A percentile compares a stretch with the other conserved stretches of the same genome.
phyloP scores from a whole-genome alignment of 345 rosid genomes.

The Boechera stricta region DNA sequence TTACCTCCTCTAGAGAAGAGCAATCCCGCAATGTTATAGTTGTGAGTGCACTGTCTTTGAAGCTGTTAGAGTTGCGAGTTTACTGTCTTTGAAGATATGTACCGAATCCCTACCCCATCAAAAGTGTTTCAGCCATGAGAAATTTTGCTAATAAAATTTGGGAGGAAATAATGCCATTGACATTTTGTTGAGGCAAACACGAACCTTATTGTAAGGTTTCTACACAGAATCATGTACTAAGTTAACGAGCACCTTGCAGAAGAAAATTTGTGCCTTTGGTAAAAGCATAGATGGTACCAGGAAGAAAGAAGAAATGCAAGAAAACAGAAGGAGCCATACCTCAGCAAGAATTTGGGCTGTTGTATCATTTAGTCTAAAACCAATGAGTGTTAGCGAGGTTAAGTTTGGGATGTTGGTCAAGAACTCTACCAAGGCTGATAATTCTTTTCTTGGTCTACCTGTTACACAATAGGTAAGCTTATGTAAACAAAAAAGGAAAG shows the following conservation, averaged over 20 bases:
- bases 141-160: background rate
- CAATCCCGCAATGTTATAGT: constrained; percentile 48
- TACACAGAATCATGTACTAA: constrained; percentile 51
- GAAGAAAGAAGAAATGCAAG: background rate
- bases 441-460: constrained; percentile 76
- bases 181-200: constrained; percentile 13
- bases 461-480: constrained; percentile 45
- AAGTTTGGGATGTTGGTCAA: constrained; percentile 65
- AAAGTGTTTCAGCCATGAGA: too few relatives aligned
- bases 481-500: background rate
- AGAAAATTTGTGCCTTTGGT: too few relatives aligned
- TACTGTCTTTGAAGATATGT: constrained; percentile 49
- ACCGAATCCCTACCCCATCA: background rate
- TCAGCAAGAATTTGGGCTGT: constrained; percentile 62
- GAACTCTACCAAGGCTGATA: constrained; percentile 61
- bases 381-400: constrained; percentile 53
- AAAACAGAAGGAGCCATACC: constrained; percentile 46
- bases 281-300: too few relatives aligned
- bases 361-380: constrained; percentile 69
- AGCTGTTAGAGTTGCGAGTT: constrained; percentile 54
- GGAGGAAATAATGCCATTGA: too few relatives aligned
- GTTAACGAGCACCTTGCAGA: constrained; percentile 44
- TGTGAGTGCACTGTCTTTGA: constrained; percentile 52
- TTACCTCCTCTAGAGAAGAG: constrained; percentile 78
- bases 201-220: constrained; percentile 34